These are phyloP conservation scores for Hypomontagnella submonticulosa DNA, from an alignment of 495 filamentous ascomycete species.

Conservation along the genomic window DNA sequence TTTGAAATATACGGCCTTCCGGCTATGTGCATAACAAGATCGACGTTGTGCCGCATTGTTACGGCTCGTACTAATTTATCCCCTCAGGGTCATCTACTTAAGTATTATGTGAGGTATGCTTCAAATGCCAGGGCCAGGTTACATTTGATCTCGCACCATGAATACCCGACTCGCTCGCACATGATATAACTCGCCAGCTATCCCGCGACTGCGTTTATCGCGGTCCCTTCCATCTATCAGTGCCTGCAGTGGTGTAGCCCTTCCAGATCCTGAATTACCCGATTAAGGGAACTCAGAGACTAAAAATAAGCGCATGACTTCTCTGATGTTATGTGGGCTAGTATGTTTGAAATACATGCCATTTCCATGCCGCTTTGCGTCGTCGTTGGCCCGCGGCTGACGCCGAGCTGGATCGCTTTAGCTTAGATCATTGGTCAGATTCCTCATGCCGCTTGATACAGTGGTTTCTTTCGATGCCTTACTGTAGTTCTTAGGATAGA, in stretches of 20 bases:
- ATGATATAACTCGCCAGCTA: slow-evolving; percentile 17
- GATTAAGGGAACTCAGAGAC: slow-evolving; percentile 9
- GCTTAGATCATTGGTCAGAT: slow-evolving; percentile 21
- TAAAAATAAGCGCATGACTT: slow-evolving; percentile 41
- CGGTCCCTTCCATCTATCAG: slow-evolving; percentile 32
- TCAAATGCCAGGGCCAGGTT: slow-evolving; percentile 27
- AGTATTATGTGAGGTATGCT: slow-evolving; percentile 1
- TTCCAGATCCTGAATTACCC: slow-evolving; percentile 18
- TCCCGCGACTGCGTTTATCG: slow-evolving; percentile 37
- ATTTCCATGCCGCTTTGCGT: slow-evolving; percentile 5
- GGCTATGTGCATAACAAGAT: slow-evolving; percentile 30
- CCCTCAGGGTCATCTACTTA: neutral
- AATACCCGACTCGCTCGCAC: slow-evolving; percentile 15
- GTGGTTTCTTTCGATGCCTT: slow-evolving; percentile 10
- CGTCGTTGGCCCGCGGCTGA: slow-evolving; percentile 23
- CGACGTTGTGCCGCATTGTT: slow-evolving; percentile 19
- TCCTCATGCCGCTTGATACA: slow-evolving; percentile 13
- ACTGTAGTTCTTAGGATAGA: neutral
- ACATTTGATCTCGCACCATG: slow-evolving; percentile 35
- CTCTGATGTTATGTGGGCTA: slow-evolving; percentile 24
- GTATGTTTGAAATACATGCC: slow-evolving; percentile 22
- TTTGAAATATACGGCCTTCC: slow-evolving; percentile 23
- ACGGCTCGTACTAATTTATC: slow-evolving; percentile 5
- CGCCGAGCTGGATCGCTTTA: slow-evolving; percentile 21
- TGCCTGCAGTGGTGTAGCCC: slow-evolving; percentile 26